Evolutionary conservation across 345 rosid genomes (phyloP).

Genomic region (Reutealis trisperma): DNA sequence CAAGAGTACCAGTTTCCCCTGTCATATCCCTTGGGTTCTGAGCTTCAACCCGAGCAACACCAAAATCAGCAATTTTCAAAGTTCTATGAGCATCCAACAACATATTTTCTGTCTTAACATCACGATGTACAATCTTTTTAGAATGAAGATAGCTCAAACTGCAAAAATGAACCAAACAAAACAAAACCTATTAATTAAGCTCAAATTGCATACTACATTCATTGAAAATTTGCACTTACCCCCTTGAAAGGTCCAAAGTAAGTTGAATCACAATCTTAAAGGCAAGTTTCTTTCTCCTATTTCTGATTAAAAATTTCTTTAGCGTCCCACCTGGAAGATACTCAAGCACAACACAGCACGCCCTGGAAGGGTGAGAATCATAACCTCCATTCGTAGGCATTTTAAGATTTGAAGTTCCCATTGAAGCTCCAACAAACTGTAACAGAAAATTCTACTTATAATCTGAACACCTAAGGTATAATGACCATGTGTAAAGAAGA

Average conservation of each 20-base stretch:
- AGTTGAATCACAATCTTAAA: constrained; percentile 39
- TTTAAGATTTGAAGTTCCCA: constrained; percentile 41
- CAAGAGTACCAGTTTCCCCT: constrained; percentile 42
- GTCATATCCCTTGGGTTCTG: constrained; percentile 41
- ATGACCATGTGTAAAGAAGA: background rate
- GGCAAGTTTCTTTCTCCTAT: constrained; percentile 42
- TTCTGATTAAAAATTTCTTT: constrained; percentile 38
- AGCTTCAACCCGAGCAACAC: constrained; percentile 43
- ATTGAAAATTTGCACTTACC: constrained; percentile 28
- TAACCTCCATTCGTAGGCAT: constrained; percentile 18
- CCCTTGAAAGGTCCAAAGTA: constrained; percentile 40
- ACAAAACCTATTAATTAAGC: background rate
- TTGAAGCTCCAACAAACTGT: constrained; percentile 41
- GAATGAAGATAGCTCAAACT: constrained; percentile 40
- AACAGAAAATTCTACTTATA: constrained; percentile 11
- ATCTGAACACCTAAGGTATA: background rate
- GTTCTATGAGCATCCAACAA: constrained; percentile 28
- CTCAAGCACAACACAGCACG: constrained; percentile 40
- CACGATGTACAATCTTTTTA: constrained; percentile 40
- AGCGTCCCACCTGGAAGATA: constrained; percentile 40
- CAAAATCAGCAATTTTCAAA: constrained; percentile 40
- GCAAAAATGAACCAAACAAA: constrained; percentile 16
- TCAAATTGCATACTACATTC: background rate
- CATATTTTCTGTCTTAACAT: constrained; percentile 40
- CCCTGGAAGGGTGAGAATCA: constrained; percentile 29